These are phyloP conservation scores for Phyllosticta citrichinensis DNA, from an alignment of 2,329 filamentous ascomycete genomes.

Conservation along the genomic window DNA sequence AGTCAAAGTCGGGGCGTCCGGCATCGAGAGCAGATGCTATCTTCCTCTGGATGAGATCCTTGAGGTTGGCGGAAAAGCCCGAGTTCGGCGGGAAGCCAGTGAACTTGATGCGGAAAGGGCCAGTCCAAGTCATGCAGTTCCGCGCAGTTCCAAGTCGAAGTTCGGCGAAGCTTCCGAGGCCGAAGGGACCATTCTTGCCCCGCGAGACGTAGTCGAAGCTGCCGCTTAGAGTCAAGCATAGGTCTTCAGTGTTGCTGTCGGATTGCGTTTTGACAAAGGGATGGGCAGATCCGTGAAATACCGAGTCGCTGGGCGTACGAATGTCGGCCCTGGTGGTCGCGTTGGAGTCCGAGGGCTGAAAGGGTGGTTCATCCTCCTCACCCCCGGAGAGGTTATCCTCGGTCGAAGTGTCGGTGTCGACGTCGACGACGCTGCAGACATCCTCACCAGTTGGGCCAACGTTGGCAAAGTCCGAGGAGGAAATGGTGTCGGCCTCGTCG, in stretches of 20 bases:
- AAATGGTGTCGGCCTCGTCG: slow-evolving; percentile 9
- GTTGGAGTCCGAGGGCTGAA: slow-evolving; percentile 8
- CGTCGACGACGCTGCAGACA: slow-evolving; percentile 1
- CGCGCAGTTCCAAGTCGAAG: background rate
- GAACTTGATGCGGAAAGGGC: slow-evolving; percentile 4
- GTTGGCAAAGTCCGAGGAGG: slow-evolving; percentile 5
- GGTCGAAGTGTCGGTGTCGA: background rate
- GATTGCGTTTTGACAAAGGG: background rate
- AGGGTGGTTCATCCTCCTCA: slow-evolving; percentile 8
- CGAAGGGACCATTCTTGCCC: background rate
- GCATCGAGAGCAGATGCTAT: background rate
- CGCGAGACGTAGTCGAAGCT: background rate
- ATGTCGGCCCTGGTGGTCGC: slow-evolving; percentile 6
- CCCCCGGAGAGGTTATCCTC: background rate
- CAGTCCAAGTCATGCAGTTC: background rate
- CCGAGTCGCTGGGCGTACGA: slow-evolving; percentile 1
- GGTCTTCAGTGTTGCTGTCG: background rate
- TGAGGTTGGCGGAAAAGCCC: background rate
- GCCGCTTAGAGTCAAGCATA: background rate
- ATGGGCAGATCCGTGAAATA: background rate
- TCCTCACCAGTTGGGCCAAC: slow-evolving; percentile 3
- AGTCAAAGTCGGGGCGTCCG: background rate
- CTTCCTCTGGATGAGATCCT: slow-evolving; percentile 1
- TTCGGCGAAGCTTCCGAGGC: background rate
- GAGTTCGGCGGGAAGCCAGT: background rate